Evolutionary conservation across 768 basidiomycete genomes (phyloP).

Genomic region (Pholiota microspora): DNA sequence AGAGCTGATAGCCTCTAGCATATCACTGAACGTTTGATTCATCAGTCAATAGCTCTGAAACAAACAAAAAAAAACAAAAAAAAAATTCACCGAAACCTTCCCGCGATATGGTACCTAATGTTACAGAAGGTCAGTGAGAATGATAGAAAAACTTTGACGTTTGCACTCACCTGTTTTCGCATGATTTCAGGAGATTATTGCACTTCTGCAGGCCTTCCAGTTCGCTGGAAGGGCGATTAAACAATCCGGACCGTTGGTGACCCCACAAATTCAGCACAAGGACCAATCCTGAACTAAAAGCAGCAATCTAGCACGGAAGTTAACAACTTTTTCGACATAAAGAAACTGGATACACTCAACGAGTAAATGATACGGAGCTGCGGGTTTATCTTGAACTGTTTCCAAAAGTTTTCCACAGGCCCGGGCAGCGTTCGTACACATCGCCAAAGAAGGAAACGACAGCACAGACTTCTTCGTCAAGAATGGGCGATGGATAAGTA

Average conservation of each 20-base stretch:
- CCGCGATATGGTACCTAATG: conserved; percentile 35
- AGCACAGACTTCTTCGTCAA: conserved; percentile 39
- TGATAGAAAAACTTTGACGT: not conserved
- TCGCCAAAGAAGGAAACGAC: conserved; percentile 57
- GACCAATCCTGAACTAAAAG: conserved; percentile 43
- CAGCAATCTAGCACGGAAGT: conserved; percentile 24
- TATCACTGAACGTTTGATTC: conserved; percentile 43
- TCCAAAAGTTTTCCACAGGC: conserved; percentile 70
- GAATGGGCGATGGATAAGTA: conserved; percentile 71
- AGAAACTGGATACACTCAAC: conserved; percentile 14
- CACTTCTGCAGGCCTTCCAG: conserved; percentile 52
- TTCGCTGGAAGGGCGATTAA: conserved; percentile 39
- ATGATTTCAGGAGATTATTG: conserved; percentile 39
- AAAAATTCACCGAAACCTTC: conserved; percentile 19
- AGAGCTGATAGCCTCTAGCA: conserved; percentile 56
- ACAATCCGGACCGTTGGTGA: conserved; percentile 36
- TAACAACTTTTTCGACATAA: not conserved
- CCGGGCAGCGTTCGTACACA: conserved; percentile 71
- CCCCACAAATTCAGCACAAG: conserved; percentile 61
- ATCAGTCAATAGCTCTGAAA: not conserved
- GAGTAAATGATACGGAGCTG: conserved; percentile 11
- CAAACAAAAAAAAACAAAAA: not conserved
- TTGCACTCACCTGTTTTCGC: conserved; percentile 29
- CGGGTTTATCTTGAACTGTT: conserved; percentile 33
- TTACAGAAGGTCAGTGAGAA: not conserved